Evolutionary conservation across 2,329 filamentous ascomycete species (phyloP).

Genomic region (Fusarium denticulatum): DNA sequence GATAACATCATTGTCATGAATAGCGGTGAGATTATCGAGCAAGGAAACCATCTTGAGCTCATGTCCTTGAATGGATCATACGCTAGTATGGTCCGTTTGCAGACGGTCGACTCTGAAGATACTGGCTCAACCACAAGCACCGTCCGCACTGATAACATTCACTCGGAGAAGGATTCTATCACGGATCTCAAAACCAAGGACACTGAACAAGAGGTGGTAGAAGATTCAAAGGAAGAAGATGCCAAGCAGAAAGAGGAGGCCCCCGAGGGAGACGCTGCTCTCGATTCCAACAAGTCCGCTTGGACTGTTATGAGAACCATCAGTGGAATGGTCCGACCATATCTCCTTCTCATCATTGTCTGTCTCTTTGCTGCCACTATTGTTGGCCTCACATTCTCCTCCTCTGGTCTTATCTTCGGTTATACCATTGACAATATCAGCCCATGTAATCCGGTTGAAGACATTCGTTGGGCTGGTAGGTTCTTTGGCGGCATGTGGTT

Average conservation of each 20-base stretch:
- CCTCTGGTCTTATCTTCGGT: slow-evolving; percentile 63
- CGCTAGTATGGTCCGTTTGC: slow-evolving; percentile 59
- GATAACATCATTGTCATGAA: slow-evolving; percentile 75
- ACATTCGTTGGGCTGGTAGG: slow-evolving; percentile 51
- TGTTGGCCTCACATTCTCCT: slow-evolving; percentile 64
- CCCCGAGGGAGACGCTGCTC: slow-evolving; percentile 47
- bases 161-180: slow-evolving; percentile 52
- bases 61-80: slow-evolving; percentile 63
- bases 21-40: slow-evolving; percentile 68
- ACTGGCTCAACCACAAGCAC: slow-evolving; percentile 46
- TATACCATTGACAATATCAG: slow-evolving; percentile 56
- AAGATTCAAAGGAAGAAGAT: slow-evolving; percentile 48
- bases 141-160: slow-evolving; percentile 55
- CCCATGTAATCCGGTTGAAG: slow-evolving; percentile 54
- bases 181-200: slow-evolving; percentile 43
- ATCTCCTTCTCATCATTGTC: slow-evolving; percentile 52
- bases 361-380: slow-evolving; percentile 58
- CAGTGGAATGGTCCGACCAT: slow-evolving; percentile 51
- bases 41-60: slow-evolving; percentile 71
- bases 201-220: slow-evolving; percentile 53
- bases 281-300: slow-evolving; percentile 54
- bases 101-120: slow-evolving; percentile 50
- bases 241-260: slow-evolving; percentile 46
- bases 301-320: slow-evolving; percentile 53
- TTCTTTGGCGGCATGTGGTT: slow-evolving; percentile 69